phyloP scores from a whole-genome alignment of 129 eudicot species.

The Scalesia atractyloides region DNA sequence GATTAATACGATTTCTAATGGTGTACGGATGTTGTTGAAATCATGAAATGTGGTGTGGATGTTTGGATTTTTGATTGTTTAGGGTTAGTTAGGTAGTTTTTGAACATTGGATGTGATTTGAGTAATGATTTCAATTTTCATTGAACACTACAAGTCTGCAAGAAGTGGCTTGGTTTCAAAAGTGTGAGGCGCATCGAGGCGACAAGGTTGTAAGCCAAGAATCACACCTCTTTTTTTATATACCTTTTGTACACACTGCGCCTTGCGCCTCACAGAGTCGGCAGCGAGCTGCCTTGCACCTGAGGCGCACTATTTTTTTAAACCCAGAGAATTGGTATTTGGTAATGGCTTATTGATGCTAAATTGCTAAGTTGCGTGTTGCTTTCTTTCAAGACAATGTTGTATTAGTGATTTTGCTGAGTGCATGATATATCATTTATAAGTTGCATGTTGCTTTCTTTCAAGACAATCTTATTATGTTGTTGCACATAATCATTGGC shows the following conservation, averaged over 20 bases:
- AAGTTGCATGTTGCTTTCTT: too few species aligned
- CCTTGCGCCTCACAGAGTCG: too few species aligned
- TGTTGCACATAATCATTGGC: slow-evolving; percentile 5
- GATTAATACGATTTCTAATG: background rate
- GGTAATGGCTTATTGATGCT: slow-evolving; percentile 4
- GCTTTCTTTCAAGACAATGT: background rate
- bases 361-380: slow-evolving; percentile 13
- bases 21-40: background rate
- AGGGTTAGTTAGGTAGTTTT: background rate
- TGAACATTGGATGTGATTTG: background rate
- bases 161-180: background rate
- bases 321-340: too few species aligned
- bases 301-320: too few species aligned
- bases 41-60: too few species aligned
- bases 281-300: too few species aligned
- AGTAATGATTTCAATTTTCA: too few species aligned
- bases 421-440: too few species aligned
- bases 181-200: too few species aligned
- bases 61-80: background rate
- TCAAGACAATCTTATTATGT: background rate
- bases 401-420: background rate
- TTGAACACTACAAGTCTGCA: background rate
- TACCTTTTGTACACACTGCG: too few species aligned
- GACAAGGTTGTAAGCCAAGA: too few species aligned
- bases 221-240: too few species aligned